phyloP scores from a whole-genome alignment of 1,284 basidiomycete genomes.

The Ustilago shanxiensis region DNA sequence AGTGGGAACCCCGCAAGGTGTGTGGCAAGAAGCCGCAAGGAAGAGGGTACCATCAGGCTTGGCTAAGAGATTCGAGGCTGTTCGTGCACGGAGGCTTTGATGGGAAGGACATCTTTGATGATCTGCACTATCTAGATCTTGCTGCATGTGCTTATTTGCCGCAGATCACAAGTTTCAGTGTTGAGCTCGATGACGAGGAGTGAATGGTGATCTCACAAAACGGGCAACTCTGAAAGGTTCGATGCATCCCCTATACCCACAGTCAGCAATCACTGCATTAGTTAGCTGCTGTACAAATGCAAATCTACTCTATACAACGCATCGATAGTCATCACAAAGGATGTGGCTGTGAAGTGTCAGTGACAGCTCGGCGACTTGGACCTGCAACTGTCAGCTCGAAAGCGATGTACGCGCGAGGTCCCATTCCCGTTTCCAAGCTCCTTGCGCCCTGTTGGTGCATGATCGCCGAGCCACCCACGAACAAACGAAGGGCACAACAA shows the following conservation, averaged over 20 bases:
- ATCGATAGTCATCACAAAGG: neutral
- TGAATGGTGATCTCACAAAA: neutral
- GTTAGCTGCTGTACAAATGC: neutral
- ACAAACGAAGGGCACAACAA: neutral
- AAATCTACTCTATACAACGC: neutral
- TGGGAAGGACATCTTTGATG: constrained; percentile 83
- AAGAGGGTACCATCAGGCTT: constrained; percentile 84
- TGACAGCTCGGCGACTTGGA: neutral
- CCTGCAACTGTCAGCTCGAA: neutral
- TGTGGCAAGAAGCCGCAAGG: constrained; percentile 78
- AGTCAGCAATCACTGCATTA: neutral
- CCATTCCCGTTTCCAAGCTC: neutral
- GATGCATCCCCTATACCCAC: neutral
- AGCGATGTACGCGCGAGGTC: neutral
- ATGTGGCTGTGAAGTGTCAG: constrained; percentile 1
- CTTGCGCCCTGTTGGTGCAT: neutral
- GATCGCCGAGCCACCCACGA: constrained; percentile 11
- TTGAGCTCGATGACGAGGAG: constrained; percentile 48
- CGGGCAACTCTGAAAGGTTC: neutral
- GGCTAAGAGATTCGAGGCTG: constrained; percentile 84
- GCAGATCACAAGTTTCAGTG: constrained; percentile 77
- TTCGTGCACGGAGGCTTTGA: constrained; percentile 91
- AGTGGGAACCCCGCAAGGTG: constrained; percentile 77
- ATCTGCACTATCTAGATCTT: constrained; percentile 85
- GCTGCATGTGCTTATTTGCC: constrained; percentile 90